These are phyloP conservation scores for Hansenula sp. DNA, from an alignment of 1,139 yeast species.

Conservation along the genomic window DNA sequence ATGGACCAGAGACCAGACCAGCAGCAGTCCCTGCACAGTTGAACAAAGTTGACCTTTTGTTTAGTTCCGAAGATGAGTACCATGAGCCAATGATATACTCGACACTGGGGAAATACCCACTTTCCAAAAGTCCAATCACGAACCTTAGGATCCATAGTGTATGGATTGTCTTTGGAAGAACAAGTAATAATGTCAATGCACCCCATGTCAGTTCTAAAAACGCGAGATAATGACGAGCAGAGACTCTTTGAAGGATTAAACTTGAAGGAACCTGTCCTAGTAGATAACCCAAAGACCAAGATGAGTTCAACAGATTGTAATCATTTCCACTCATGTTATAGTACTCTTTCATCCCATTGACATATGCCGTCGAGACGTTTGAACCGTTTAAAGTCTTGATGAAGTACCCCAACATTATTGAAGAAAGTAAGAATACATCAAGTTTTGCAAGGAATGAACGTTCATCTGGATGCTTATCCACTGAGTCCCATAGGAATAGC, in stretches of 20 bases:
- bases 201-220: constrained; percentile 54
- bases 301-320: constrained; percentile 44
- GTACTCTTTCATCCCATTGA: constrained; percentile 59
- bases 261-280: constrained; percentile 54
- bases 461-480: constrained; percentile 43
- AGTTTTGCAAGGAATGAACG: constrained; percentile 37
- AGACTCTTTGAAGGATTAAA: constrained; percentile 42
- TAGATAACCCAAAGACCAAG: constrained; percentile 54
- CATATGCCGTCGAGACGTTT: constrained; percentile 49
- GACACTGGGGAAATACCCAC: constrained; percentile 55
- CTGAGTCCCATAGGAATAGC: constrained; percentile 32
- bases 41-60: constrained; percentile 47
- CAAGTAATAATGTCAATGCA: constrained; percentile 44
- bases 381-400: constrained; percentile 40
- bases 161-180: constrained; percentile 35
- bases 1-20: constrained; percentile 42
- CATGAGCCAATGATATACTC: constrained; percentile 48
- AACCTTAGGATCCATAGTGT: constrained; percentile 52
- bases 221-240: constrained; percentile 51
- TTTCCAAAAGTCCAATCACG: constrained; percentile 51
- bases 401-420: constrained; percentile 41
- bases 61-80: constrained; percentile 39
- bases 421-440: constrained; percentile 41
- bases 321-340: constrained; percentile 46
- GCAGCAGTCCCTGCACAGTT: constrained; percentile 43